Conservation (phyloP, 2,329 filamentous ascomycete species). For the Neopestalotiopsis sp. region DNA sequence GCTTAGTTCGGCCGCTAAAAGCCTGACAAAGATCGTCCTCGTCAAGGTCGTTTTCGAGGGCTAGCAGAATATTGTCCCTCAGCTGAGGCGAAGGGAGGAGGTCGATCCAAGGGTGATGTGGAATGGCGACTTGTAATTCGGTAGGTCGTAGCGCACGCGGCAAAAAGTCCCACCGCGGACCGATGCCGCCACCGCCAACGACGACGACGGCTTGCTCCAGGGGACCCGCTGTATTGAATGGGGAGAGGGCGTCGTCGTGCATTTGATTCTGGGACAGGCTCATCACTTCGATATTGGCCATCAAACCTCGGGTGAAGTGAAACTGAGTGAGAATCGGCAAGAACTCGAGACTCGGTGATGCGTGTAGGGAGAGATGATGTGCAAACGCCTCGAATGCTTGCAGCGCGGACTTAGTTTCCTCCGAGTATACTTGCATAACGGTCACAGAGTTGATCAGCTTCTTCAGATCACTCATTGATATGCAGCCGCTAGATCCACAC, state of each 20-base stretch:
- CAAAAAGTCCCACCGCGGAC: neutral
- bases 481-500: neutral
- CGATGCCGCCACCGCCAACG: slow-evolving; percentile 10
- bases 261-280: slow-evolving; percentile 20
- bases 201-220: neutral
- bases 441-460: neutral
- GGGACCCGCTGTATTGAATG: slow-evolving; percentile 15
- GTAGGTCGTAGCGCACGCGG: slow-evolving; percentile 32
- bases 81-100: slow-evolving; percentile 39
- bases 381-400: neutral
- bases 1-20: slow-evolving; percentile 9
- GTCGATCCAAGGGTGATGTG: slow-evolving; percentile 43
- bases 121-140: slow-evolving; percentile 30
- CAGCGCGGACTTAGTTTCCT: neutral
- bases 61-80: slow-evolving; percentile 37
- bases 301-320: slow-evolving; percentile 24
- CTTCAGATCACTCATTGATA: slow-evolving; percentile 19
- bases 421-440: neutral
- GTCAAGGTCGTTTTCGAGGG: slow-evolving; percentile 18
- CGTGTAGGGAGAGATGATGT: slow-evolving; percentile 21
- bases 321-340: slow-evolving; percentile 24
- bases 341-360: slow-evolving; percentile 21
- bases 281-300: slow-evolving; percentile 22
- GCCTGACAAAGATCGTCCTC: slow-evolving; percentile 27
- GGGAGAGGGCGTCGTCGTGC: slow-evolving; percentile 23